Conservation (phyloP, 306 rosid species). For the Ziziphus jujuba region DNA sequence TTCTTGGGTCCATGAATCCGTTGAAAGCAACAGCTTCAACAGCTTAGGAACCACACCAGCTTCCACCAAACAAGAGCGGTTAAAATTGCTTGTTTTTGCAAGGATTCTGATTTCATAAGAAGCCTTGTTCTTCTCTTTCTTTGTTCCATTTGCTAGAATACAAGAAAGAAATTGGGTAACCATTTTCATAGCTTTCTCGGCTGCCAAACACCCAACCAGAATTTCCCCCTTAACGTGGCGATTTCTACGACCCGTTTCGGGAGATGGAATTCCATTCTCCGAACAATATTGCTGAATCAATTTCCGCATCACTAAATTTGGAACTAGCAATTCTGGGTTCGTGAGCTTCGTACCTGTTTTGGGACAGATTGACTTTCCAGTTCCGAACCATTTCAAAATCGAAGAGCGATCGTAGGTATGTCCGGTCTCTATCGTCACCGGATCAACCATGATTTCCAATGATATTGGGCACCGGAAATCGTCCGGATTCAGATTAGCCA, state of each 20-base stretch:
- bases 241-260: slow-evolving; percentile 35
- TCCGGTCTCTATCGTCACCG: slow-evolving; percentile 76
- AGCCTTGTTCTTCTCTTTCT: slow-evolving; percentile 44
- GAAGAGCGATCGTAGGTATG: slow-evolving; percentile 86
- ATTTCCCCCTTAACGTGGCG: slow-evolving; percentile 31
- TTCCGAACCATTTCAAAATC: slow-evolving; percentile 71
- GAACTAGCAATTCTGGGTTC: slow-evolving; percentile 50
- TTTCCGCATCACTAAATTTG: slow-evolving; percentile 55
- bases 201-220: slow-evolving; percentile 44
- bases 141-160: slow-evolving; percentile 33
- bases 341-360: slow-evolving; percentile 65
- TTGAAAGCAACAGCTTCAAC: slow-evolving; percentile 41
- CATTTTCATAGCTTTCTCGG: slow-evolving; percentile 51
- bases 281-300: slow-evolving; percentile 54
- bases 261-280: slow-evolving; percentile 41
- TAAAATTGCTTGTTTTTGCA: slow-evolving; percentile 67
- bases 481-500: slow-evolving; percentile 43
- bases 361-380: slow-evolving; percentile 68
- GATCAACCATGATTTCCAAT: slow-evolving; percentile 76
- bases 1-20: slow-evolving; percentile 49
- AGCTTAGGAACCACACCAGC: slow-evolving; percentile 51
- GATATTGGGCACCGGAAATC: slow-evolving; percentile 91
- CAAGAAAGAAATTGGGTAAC: slow-evolving; percentile 38
- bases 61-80: slow-evolving; percentile 72
- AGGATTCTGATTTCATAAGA: slow-evolving; percentile 66